Percentiles rank a stretch among this genome's conserved stretches.
These are phyloP conservation scores for Crithidia brevicula DNA, from an alignment of 208 protist genomes.

Conservation along the genomic window DNA sequence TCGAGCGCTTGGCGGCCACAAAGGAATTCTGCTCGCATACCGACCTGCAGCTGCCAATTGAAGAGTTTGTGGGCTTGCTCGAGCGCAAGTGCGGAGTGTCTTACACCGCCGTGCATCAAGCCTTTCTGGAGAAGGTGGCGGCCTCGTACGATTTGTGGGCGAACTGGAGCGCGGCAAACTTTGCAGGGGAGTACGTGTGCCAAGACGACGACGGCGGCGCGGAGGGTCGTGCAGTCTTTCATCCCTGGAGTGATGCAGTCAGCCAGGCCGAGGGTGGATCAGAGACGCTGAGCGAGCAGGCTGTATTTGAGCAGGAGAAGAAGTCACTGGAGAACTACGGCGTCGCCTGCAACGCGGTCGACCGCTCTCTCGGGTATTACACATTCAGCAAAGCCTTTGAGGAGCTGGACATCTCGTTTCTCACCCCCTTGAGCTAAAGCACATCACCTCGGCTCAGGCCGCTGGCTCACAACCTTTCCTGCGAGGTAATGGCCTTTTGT, in stretches of 20 bases:
- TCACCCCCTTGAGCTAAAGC: neutral
- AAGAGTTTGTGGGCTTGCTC: constrained; percentile 34
- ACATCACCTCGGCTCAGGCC: too few species aligned
- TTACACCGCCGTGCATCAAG: constrained; percentile 46
- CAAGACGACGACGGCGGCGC: neutral
- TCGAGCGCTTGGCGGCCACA: constrained; percentile 19
- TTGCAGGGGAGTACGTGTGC: constrained; percentile 34
- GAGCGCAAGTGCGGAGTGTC: constrained; percentile 36
- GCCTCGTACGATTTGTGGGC: constrained; percentile 30
- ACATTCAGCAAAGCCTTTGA: constrained; percentile 30
- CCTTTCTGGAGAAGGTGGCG: constrained; percentile 42
- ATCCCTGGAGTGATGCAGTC: constrained; percentile 1
- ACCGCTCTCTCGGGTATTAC: constrained; percentile 48
- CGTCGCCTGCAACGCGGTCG: constrained; percentile 38
- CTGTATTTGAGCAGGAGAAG: constrained; percentile 56
- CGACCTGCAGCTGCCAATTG: constrained; percentile 37
- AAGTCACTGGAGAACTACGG: constrained; percentile 73
- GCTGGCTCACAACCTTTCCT: too few species aligned
- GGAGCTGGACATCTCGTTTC: constrained; percentile 30
- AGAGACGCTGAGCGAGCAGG: constrained; percentile 28
- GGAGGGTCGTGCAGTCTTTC: constrained; percentile 26
- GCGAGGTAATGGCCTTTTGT: too few species aligned
- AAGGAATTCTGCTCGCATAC: neutral
- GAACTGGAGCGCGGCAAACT: constrained; percentile 48
- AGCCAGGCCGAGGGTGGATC: constrained; percentile 3